Base-by-base conservation (phyloP, 257 asterid species). In the Nyctanthes arbortristis region DNA sequence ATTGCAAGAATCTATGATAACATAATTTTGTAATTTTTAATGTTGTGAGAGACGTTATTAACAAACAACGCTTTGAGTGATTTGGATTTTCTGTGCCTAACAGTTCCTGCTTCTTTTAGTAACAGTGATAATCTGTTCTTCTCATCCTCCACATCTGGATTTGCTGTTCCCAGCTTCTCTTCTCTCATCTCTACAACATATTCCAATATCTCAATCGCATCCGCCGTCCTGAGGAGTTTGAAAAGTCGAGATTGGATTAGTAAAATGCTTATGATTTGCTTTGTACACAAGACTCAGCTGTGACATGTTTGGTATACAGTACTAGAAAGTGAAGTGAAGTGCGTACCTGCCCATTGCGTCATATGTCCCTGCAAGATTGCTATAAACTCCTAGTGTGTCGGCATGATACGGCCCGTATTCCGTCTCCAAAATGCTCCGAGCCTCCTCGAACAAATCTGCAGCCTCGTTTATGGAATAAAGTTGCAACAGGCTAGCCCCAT, bases 271-370 rank as follows among this genome's bases (percentile, higher is more conserved):
- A 20, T 52, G 10, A 7, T 7, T 20, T 20, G 27, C n/a, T n/a
- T n/a, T n/a, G n/a, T n/a, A n/a, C n/a, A n/a, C n/a, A n/a, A n/a
- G n/a, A n/a, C n/a, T n/a, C n/a, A n/a, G n/a, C n/a, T n/a, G n/a
- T 1, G 11, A 49, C 11, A 22, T 45, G 25, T 10, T 1, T 45
- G 5, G n/a, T n/a, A n/a, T 45, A 49, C 1, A 49, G 14, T 5
- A 33, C 5, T 9, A 27, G 37, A 77, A 54, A 33, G 32, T 25
- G n/a, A n/a, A n/a, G n/a, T n/a, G n/a, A 1, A 3, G 18, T 1
- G 56, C 7, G 35, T 89, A 93, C 98, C 98, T 90, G 75, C 98
- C 97, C 97, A 90, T 74, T 67, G 93, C 93, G 75, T 87, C 93
- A 76, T 87, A 87, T 3, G 88, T 84, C 25, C 93, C 90, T 0